A percentile compares a stretch with the other conserved stretches of the same genome.
These are phyloP conservation scores for Botrytis fabae DNA, from an alignment of 2,329 filamentous ascomycete genomes.

Conservation along the genomic window DNA sequence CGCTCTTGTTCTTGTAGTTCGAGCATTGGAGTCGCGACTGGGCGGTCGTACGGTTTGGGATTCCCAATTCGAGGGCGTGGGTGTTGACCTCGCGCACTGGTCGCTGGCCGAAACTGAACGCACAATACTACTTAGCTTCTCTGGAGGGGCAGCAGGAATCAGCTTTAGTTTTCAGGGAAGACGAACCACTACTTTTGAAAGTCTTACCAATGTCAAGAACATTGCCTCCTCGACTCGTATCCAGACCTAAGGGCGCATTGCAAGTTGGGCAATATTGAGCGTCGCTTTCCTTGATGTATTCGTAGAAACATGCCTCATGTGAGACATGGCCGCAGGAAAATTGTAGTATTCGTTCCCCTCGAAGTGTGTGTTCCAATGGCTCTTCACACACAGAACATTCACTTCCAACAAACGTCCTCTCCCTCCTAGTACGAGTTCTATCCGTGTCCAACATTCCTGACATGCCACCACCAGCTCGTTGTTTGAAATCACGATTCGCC, in stretches of 20 bases:
- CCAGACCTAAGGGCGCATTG: constrained; percentile 85
- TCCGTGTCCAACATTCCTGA: constrained; percentile 72
- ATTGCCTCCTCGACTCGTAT: constrained; percentile 89
- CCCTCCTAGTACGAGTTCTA: constrained; percentile 74
- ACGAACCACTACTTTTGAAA: constrained; percentile 40
- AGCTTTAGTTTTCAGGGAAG: constrained; percentile 33
- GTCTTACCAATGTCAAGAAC: constrained; percentile 80
- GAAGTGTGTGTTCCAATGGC: constrained; percentile 89
- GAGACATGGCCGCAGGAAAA: constrained; percentile 97
- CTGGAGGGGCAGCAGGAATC: constrained; percentile 49
- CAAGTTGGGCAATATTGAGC: constrained; percentile 93
- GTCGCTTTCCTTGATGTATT: constrained; percentile 94
- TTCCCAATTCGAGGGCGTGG: constrained; percentile 69
- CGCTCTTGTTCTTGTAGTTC: constrained; percentile 39
- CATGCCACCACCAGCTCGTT: constrained; percentile 46
- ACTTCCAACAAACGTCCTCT: constrained; percentile 92
- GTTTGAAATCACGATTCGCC: constrained; percentile 32
- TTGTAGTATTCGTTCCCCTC: constrained; percentile 90
- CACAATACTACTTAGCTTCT: constrained; percentile 93
- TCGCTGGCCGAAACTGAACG: constrained; percentile 75
- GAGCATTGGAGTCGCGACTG: constrained; percentile 46
- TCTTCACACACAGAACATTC: constrained; percentile 97
- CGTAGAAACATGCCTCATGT: constrained; percentile 98
- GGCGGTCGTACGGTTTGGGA: constrained; percentile 56
- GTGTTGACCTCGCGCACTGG: constrained; percentile 38